Percentiles rank a stretch among this genome's conserved stretches.
Conservation (phyloP, 2,329 filamentous ascomycete genomes). For the Colletotrichum tropicale region DNA sequence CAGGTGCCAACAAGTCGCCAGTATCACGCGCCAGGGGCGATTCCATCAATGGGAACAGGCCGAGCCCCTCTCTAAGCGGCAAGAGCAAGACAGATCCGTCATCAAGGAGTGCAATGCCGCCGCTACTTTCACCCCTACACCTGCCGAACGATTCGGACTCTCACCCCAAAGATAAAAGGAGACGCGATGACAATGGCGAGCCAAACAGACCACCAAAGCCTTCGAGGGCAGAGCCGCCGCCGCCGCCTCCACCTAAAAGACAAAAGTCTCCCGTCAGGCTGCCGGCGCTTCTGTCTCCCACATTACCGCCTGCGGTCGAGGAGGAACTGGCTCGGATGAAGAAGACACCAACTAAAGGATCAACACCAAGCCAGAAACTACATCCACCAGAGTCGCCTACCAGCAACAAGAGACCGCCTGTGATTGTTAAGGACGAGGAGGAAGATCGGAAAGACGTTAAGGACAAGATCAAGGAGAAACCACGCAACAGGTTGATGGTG, state of each 20-base stretch:
- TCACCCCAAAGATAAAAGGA: constrained; percentile 31
- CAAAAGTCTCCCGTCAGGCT: constrained; percentile 41
- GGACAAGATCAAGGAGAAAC: constrained; percentile 15
- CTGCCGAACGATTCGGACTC: constrained; percentile 41
- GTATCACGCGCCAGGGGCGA: constrained; percentile 42
- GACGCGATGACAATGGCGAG: constrained; percentile 25
- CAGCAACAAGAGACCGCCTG: constrained; percentile 29
- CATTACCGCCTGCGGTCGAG: constrained; percentile 57
- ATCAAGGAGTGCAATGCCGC: constrained; percentile 48
- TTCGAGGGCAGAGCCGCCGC: constrained; percentile 25
- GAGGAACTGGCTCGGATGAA: constrained; percentile 45
- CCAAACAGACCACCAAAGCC: background rate
- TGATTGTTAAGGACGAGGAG: constrained; percentile 33
- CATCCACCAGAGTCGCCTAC: constrained; percentile 35
- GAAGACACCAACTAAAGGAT: constrained; percentile 29
- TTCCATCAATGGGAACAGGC: constrained; percentile 47
- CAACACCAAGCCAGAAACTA: constrained; percentile 22
- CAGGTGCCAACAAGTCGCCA: constrained; percentile 35
- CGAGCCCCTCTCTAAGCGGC: constrained; percentile 34
- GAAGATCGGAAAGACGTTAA: constrained; percentile 34
- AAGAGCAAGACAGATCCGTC: constrained; percentile 42
- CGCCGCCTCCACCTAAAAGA: constrained; percentile 36
- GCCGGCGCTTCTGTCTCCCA: constrained; percentile 60
- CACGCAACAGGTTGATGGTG: constrained; percentile 40
- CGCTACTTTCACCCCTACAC: constrained; percentile 57